phyloP scores from a whole-genome alignment of 73 alveolate genomes.

The Blepharisma japonicum region DNA sequence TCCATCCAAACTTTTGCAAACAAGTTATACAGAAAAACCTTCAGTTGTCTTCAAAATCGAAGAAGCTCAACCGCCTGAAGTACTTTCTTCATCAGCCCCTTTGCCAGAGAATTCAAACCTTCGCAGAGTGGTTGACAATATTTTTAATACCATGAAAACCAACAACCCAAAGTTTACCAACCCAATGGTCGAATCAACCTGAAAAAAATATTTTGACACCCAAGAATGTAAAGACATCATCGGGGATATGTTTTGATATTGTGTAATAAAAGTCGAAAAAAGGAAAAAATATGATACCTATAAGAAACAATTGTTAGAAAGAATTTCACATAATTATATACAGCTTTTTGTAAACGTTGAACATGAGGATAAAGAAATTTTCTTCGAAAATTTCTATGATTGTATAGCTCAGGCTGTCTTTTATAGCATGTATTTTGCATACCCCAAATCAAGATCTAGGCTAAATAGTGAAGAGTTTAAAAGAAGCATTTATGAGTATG shows the following conservation, averaged over 20 bases:
- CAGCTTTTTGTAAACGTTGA: conserved; percentile 45
- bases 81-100: neutral
- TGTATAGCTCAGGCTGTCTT: conserved; percentile 60
- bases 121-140: conserved; percentile 25
- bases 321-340: conserved; percentile 50
- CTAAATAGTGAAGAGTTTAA: conserved; percentile 50
- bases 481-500: conserved; percentile 37
- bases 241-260: conserved; percentile 26
- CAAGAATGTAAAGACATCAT: conserved; percentile 1
- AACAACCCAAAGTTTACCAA: conserved; percentile 24
- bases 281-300: conserved; percentile 14
- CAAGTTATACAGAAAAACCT: neutral
- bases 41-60: conserved; percentile 26
- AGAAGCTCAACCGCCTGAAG: conserved; percentile 10
- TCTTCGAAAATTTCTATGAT: conserved; percentile 56
- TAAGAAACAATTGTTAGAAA: conserved; percentile 35
- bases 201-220: neutral
- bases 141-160: neutral
- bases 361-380: conserved; percentile 42
- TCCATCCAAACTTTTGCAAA: too few relatives aligned
- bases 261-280: conserved; percentile 24
- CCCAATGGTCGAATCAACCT: neutral
- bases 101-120: conserved; percentile 25
- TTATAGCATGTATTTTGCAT: conserved; percentile 50
- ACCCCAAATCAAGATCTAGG: conserved; percentile 50